A percentile compares a stretch with the other conserved stretches of the same genome.
These are phyloP conservation scores for Candida tetrigidarum DNA, from an alignment of 1,139 yeast genomes.

Conservation along the genomic window DNA sequence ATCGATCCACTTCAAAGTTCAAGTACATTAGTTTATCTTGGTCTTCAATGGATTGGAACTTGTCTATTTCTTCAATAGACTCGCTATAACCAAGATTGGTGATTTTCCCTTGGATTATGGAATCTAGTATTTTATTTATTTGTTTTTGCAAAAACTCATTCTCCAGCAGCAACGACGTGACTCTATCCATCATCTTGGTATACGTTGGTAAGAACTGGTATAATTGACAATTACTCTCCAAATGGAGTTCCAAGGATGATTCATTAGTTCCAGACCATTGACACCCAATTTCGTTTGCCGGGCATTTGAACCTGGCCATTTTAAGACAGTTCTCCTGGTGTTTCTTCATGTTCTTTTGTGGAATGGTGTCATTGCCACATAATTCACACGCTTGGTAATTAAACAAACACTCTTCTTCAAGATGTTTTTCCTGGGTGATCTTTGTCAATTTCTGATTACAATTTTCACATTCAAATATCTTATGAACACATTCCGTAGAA, in stretches of 20 bases:
- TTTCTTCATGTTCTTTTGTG: conserved; percentile 32
- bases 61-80: conserved; percentile 48
- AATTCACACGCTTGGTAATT: conserved; percentile 45
- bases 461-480: conserved; percentile 35
- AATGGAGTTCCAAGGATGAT: conserved; percentile 44
- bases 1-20: conserved; percentile 43
- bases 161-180: conserved; percentile 25
- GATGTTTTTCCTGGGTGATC: conserved; percentile 37
- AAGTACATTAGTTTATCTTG: conserved; percentile 40
- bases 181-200: conserved; percentile 23
- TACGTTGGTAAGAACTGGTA: conserved; percentile 35
- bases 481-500: conserved; percentile 37
- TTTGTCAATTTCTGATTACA: conserved; percentile 42
- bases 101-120: conserved; percentile 54
- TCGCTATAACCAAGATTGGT: conserved; percentile 56
- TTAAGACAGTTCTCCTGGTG: conserved; percentile 42
- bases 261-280: conserved; percentile 43
- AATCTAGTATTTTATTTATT: conserved; percentile 49
- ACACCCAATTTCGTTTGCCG: conserved; percentile 47
- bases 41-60: conserved; percentile 24
- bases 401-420: conserved; percentile 41
- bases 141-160: conserved; percentile 44
- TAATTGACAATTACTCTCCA: conserved; percentile 38
- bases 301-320: conserved; percentile 39
- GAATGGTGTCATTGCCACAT: conserved; percentile 47